phyloP scores from a whole-genome alignment of 1,139 yeast genomes.

The Blastobotrys ciferrii region DNA sequence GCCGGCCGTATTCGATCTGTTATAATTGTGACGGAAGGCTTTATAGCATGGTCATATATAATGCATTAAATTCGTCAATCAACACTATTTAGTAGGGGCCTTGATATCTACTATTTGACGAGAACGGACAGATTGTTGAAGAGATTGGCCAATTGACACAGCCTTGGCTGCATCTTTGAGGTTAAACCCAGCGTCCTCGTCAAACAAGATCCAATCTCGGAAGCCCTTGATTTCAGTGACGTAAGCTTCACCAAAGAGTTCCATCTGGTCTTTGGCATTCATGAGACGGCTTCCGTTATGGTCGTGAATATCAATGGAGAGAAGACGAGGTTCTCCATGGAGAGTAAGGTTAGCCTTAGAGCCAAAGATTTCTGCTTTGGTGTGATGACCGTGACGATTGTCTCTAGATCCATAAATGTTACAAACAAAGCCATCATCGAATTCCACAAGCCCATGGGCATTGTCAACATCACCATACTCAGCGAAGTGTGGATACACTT shows the following conservation, averaged over 20 bases:
- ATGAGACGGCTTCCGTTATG: conserved; percentile 18
- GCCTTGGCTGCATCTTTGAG: conserved; percentile 26
- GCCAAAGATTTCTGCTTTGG: conserved; percentile 22
- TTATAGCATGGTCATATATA: too few species aligned
- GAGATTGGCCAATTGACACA: conserved; percentile 21
- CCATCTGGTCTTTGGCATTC: conserved; percentile 17
- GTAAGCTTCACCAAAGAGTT: conserved; percentile 21
- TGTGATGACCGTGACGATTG: conserved; percentile 25
- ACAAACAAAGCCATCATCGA: conserved; percentile 16
- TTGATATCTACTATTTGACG: not conserved
- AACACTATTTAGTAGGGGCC: not conserved
- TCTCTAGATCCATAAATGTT: conserved; percentile 20
- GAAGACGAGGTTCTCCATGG: conserved; percentile 7
- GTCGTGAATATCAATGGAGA: conserved; percentile 19
- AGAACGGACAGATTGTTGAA: conserved; percentile 16
- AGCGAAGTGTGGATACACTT: conserved; percentile 21
- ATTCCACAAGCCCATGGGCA: conserved; percentile 20
- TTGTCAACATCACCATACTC: conserved; percentile 27
- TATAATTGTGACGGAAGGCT: too few species aligned
- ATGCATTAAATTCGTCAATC: not conserved
- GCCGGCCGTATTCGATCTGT: too few species aligned
- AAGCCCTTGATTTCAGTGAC: conserved; percentile 19
- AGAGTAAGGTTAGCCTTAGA: conserved; percentile 16
- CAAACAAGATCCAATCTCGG: conserved; percentile 22
- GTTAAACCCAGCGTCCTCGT: conserved; percentile 17